Evolutionary conservation across 352 stramenopile species (phyloP).

Genomic region (Phytophthora kernoviae): DNA sequence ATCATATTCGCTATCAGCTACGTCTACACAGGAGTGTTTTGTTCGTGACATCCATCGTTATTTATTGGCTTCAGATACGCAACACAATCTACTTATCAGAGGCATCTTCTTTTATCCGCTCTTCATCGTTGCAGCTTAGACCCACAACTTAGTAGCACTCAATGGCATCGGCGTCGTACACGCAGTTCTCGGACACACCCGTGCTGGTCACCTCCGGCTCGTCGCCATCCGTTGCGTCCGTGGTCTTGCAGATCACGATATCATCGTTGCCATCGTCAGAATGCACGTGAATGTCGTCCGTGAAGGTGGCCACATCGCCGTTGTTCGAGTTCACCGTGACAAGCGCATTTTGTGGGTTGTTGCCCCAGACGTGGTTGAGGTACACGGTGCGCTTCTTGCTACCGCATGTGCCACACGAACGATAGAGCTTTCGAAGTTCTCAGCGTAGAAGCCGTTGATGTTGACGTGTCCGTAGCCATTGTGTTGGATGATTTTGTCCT

Average conservation of each 20-base stretch:
- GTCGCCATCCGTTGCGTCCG: conserved; percentile 24
- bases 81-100: conserved; percentile 17
- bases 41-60: conserved; percentile 16
- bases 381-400: conserved; percentile 39
- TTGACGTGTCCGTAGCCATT: conserved; percentile 45
- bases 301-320: conserved; percentile 38
- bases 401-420: conserved; percentile 38
- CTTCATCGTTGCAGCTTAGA: no score
- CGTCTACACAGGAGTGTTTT: no score
- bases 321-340: conserved; percentile 49
- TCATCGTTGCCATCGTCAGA: conserved; percentile 19
- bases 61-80: conserved; percentile 15
- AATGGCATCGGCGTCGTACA: conserved; percentile 35
- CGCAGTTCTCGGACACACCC: conserved; percentile 32
- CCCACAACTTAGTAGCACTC: conserved; percentile 23
- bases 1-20: no score
- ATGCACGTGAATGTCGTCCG: conserved; percentile 31
- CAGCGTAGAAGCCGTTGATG: conserved; percentile 47
- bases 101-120: no score
- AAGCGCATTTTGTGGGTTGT: conserved; percentile 39
- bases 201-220: conserved; percentile 30
- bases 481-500: conserved; percentile 57
- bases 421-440: conserved; percentile 50
- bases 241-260: conserved; percentile 30
- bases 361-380: conserved; percentile 40